A percentile compares a stretch with the other conserved stretches of the same genome.
Conservation (phyloP, 495 filamentous ascomycete species). For the Emericellopsis terricola region DNA sequence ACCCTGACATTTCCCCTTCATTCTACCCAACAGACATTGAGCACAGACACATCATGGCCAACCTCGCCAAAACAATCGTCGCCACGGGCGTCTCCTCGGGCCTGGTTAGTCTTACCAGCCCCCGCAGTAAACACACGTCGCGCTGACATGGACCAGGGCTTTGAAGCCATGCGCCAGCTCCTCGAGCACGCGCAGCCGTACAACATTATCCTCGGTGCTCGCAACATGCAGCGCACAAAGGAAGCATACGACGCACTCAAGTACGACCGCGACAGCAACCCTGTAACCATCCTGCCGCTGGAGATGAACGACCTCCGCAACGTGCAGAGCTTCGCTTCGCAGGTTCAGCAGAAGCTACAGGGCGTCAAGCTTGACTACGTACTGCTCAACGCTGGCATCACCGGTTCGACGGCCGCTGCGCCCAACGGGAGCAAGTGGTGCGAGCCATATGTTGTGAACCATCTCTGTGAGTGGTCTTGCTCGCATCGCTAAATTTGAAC, state of each 20-base stretch:
- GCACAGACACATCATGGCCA: too few species aligned
- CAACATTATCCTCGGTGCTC: conserved; percentile 25
- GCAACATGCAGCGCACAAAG: conserved; percentile 15
- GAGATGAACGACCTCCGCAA: conserved; percentile 18
- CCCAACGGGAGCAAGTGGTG: conserved; percentile 19
- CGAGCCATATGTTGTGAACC: conserved; percentile 22
- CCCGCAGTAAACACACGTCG: too few species aligned
- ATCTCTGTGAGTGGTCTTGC: conserved; percentile 15
- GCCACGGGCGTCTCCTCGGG: conserved; percentile 26
- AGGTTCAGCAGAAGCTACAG: conserved; percentile 17
- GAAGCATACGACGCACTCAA: conserved; percentile 16
- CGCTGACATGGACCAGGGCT: conserved; percentile 16
- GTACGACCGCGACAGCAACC: conserved; percentile 15
- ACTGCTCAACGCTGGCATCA: conserved; percentile 17
- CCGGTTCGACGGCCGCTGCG: conserved; percentile 8
- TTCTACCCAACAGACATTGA: too few species aligned
- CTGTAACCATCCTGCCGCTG: conserved; percentile 20
- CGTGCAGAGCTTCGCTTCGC: conserved; percentile 18
- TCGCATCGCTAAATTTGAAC: background rate
- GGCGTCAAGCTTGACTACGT: conserved; percentile 19
- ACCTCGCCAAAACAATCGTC: conserved; percentile 21
- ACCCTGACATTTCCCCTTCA: too few species aligned
- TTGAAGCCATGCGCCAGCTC: conserved; percentile 23
- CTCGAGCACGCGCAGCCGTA: conserved; percentile 17
- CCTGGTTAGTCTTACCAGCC: conserved; percentile 10